Evolutionary conservation across 2,329 filamentous ascomycete genomes (phyloP), one percentile per base, ranked within the genome.

Genomic region (Microcyclosporella mali): DNA sequence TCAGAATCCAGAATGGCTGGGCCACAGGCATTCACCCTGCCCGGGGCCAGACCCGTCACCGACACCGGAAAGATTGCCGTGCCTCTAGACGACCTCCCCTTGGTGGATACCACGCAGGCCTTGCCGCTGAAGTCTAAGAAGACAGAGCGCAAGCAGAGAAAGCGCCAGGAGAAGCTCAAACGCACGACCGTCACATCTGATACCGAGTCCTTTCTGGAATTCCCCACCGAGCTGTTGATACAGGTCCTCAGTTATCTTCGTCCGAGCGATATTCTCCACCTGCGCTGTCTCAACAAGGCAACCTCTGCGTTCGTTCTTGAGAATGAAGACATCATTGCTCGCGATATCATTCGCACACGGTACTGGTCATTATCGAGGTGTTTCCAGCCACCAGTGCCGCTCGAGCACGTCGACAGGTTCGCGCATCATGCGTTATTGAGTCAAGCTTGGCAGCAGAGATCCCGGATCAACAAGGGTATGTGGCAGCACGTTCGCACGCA

Each of bases 171-270:
- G 50, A 55, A 50, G 18, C 38, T 50, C 29, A 43, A 63, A 51
- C 67, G 63, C 45, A 56, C 53, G 3, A 54, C 53, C 2, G 56
- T 57, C 25, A 59, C 50, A 14, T 60, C 65, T 21, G 58, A 58
- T 40, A 52, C 57, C 9, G 55, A 56, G 25, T 64, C 52, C 15
- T 58, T 78, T 9, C 50, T 71, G 16, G 67, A 71, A 46, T 64
- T 80, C 0, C 77, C 77, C 0, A 69, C 70, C 12, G 77, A 80
- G 56, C 60, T 80, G 2, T 46, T 78, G 2, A 56, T 74, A 19
- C 64, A 70, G 29, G 68, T 78, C 12, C 46, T 79, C 1, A 53
- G 58, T n/a, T 55, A 67, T 14, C 61, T 78, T 7, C 62, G 51
- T 0, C 75, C 77, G 0, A 72, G 69, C 59, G 75, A 79, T 33